These are phyloP conservation scores for Fusarium protoensiforme DNA, from an alignment of 2,329 filamentous ascomycete genomes.

Conservation along the genomic window DNA sequence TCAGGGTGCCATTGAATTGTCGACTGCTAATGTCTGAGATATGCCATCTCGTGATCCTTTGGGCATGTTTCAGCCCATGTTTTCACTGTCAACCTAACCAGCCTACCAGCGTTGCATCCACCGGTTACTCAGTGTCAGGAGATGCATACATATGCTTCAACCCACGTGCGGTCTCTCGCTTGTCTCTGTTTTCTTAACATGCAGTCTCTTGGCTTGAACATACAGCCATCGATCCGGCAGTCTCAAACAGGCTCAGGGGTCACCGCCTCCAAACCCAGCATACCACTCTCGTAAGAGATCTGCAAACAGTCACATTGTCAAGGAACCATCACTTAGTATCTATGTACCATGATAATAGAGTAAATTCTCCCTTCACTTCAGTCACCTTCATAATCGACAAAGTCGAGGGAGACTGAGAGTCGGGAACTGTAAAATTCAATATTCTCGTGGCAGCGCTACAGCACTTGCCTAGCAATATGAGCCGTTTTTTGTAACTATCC, in stretches of 20 bases:
- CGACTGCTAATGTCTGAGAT: neutral
- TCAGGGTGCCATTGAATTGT: neutral
- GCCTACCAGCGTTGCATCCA: neutral
- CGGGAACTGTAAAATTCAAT: constrained; percentile 28
- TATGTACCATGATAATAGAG: neutral
- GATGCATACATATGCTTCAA: neutral
- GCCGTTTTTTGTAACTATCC: constrained; percentile 43
- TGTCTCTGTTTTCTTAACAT: neutral
- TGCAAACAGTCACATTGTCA: neutral
- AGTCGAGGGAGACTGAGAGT: constrained; percentile 2
- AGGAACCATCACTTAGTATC: neutral
- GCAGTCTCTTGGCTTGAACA: neutral
- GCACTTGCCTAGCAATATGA: constrained; percentile 39
- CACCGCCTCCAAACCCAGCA: neutral
- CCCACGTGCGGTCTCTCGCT: neutral
- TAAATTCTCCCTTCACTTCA: neutral
- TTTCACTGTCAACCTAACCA: neutral
- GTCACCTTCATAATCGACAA: neutral
- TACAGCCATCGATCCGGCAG: neutral
- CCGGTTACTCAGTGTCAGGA: neutral
- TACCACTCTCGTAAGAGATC: neutral
- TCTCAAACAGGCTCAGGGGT: neutral
- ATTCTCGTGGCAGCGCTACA: constrained; percentile 38
- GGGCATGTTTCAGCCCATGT: neutral
- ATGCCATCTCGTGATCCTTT: neutral